Evolutionary conservation across 2,329 filamentous ascomycete genomes (phyloP), one percentile per base, ranked within the genome.

Genomic region (Davidsoniella australis): DNA sequence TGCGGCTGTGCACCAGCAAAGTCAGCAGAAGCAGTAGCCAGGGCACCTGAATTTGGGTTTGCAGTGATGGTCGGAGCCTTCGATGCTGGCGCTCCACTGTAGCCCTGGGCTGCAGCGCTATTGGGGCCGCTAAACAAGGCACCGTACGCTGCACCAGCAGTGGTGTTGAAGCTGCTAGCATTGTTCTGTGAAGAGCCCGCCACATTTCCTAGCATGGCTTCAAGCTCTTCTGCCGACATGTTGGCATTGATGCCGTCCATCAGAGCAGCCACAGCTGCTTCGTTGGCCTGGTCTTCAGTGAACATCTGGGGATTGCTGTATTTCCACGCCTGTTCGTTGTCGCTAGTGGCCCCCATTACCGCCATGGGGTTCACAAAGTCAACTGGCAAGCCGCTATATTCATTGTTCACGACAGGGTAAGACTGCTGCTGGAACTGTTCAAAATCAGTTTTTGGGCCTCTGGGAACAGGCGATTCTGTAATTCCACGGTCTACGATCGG

Each of bases 301-400:
- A 47, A 42, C 5, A 51, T 24, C 44, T 51, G 44, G 8, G 43
- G 42, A 16, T 51, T 47, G 18, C 23, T 51, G 24, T 40, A 45
- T 33, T 33, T 33, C 49, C 49, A 51, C 2, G 37, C 40, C 49
- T 51, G 49, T 51, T 66, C 65, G 6, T 60, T 60, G 51, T 65
- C 58, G 3, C 63, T 65, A 14, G 60, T 62, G 2, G 65, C 60
- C 4, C 65, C 67, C 71, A 72, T 73, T 26, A 74, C 67, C 45
- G 72, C 68, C 66, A 72, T 72, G 0, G 71, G 71, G 39, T 73
- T 73, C 8, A 71, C 69, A 33, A 9, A 33, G 29, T 33, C 8
- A 5, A 33, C 29, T 33, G 12, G 29, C 9, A 33, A 9, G 12
- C 12, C 29, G 12, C 29, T 33, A 33, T 33, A 33, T 33, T 12